Evolutionary conservation across 2,329 filamentous ascomycete species (phyloP), one percentile per base, ranked within the genome.

Genomic region (Tolypocladium guangdongense): DNA sequence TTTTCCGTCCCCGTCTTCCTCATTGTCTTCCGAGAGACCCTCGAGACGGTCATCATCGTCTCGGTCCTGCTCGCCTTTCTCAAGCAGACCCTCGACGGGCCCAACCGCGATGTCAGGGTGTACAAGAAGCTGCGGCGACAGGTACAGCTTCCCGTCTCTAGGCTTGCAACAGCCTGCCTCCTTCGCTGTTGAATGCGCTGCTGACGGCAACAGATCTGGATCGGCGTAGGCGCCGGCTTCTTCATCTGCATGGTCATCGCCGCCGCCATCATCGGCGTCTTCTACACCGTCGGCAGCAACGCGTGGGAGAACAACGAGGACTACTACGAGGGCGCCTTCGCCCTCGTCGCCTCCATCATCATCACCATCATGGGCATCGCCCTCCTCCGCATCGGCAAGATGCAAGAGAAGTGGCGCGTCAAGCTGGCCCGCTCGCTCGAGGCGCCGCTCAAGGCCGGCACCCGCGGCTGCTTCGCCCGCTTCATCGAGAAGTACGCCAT

Each of bases 1-100:
- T 90, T 90, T 68, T 80, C 86, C 57, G 82, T 90, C 24, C 87
- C 86, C 59, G 82, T 95, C 53, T 95, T 95, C 74, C 91, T 96
- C 74, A 88, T 96, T 67, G 84, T 88, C 71, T 93, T 95, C 67
- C 84, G 90, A 64, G 90, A 95, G 72, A 83, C 83, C 43, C 74
- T 95, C 49, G 90, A 95, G 74, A 87, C 86, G 1, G 84, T 81
- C 63, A 90, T 95, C 64, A 88, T 95, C 61, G 83, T 95, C 57
- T 92, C 90, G 0, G 86, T 95, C n/a, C 75, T 95, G 36, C 79
- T 95, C 41, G 83, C 89, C 24, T 95, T 93, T 66, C 73, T 95
- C 55, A 93, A 92, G 68, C 87, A 93, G 67, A 88, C 86, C 3
- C 78, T 95, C 38, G 75, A 74, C 55, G 82, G 82, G 0, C 81